Base-by-base conservation (phyloP, 164 flowering plant genomes). In the Magnolia changhungtana region DNA sequence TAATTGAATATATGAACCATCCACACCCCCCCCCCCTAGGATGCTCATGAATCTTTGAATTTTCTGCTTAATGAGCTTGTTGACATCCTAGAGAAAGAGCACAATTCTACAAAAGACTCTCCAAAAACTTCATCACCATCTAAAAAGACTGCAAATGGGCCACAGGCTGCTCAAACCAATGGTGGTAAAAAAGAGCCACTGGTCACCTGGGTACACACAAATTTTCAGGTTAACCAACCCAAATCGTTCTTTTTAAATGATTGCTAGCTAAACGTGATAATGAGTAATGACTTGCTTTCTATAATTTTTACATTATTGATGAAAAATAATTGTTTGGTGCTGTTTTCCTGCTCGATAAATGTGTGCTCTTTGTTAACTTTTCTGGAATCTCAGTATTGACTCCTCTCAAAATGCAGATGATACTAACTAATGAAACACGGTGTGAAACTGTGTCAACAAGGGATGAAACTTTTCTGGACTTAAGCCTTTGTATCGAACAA, bases 21-120 rank as follows among this genome's bases (percentile, higher is more conserved):
- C 7, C 2, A 1, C 8, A 8, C 67, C n/a, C n/a, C n/a, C n/a
- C n/a, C n/a, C n/a, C n/a, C n/a, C n/a, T 73, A 96, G 99, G 99
- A 96, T 88, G 99, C 99, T 19, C 99, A 96, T 85, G 99, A 96
- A 77, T 96, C 94, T 83, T 81, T 96, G 90, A 96, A 96, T 80
- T 96, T 88, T 76, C 82, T 94, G 85, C 87, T 96, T 4, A 96
- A 96, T 85, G 96, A 94, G 80, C 92, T 96, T 55, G 98, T 92
- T 75, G 99, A 96, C 80, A 96, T 92, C 78, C 83, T 96, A 81
- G 99, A 94, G 91, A 96, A n/a, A 85, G 99, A 93, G 83, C 85
- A 89, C 23, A 82, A 81, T n/a, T 86, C 88, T 79, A 80, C 85
- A 31, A 94, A 90, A 84, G 83, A 73, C 84, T 86, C n/a, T n/a